A percentile compares a stretch with the other conserved stretches of the same genome.
Evolutionary conservation across 1,139 yeast genomes (phyloP).

Genomic region (Geotrichum candidum): DNA sequence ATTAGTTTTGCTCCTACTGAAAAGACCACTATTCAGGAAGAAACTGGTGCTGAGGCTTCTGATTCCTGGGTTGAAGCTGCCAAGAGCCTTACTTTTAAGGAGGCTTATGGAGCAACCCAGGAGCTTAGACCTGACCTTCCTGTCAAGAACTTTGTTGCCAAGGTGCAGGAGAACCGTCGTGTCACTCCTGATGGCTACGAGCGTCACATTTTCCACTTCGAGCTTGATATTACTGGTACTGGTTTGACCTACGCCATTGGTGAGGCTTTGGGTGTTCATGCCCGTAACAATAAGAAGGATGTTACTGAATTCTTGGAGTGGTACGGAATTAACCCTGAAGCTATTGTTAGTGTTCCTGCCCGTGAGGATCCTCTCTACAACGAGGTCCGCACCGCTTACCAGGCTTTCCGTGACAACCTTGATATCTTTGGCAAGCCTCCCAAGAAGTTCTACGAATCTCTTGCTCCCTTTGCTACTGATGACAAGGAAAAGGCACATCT

Average conservation of each 20-base stretch:
- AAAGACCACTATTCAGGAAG: conserved; percentile 42
- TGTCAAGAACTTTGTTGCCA: conserved; percentile 75
- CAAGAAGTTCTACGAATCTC: conserved; percentile 82
- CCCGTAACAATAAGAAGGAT: conserved; percentile 62
- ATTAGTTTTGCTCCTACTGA: conserved; percentile 27
- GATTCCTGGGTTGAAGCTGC: conserved; percentile 52
- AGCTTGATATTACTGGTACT: conserved; percentile 85
- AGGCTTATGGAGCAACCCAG: conserved; percentile 56
- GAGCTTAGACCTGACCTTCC: conserved; percentile 87
- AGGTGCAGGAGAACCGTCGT: conserved; percentile 86
- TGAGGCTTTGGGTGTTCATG: conserved; percentile 95
- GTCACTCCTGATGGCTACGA: conserved; percentile 89
- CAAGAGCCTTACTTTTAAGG: conserved; percentile 70
- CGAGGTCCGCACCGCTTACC: conserved; percentile 79
- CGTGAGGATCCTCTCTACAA: conserved; percentile 52
- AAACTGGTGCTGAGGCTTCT: conserved; percentile 41
- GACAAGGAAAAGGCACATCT: conserved; percentile 59
- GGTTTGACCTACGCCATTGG: conserved; percentile 90
- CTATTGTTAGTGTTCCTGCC: conserved; percentile 64
- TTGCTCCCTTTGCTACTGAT: conserved; percentile 68
- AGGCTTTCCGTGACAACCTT: conserved; percentile 68
- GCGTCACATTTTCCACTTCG: conserved; percentile 94
- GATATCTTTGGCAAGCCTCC: conserved; percentile 95
- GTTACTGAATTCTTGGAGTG: conserved; percentile 64
- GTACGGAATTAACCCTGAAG: conserved; percentile 67